Evolutionary conservation across 306 rosid species (phyloP), one percentile per base, ranked within the genome.

Genomic region (Calophaca sinica): DNA sequence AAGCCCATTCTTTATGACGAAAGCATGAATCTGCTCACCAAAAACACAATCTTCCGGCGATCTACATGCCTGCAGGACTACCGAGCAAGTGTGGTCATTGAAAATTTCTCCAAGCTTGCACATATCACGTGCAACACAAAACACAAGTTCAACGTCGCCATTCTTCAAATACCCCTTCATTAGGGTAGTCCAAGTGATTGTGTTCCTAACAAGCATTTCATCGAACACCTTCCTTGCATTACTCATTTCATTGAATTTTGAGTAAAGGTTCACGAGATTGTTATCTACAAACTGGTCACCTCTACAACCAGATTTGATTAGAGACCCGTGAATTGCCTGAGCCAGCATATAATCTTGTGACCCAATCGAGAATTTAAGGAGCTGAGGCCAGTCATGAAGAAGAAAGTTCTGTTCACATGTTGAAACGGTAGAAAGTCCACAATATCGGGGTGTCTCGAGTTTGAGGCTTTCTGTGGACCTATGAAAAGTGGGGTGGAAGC

Each of bases 81-180:
- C 89, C 0, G 84, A 78, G 85, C 87, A 87, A 42, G 89, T 85
- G 69, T 83, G 83, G 78, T 85, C 89, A 20, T 83, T 87, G 78
- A 87, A 75, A 84, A 39, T 76, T 75, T 75, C 87, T 46, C 53
- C 80, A 50, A 53, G 50, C 50, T 45, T 10, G 59, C 74, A 68
- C 89, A 87, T 83, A 28, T 87, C 78, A 60, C 68, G 54, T 1
- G 81, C 87, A 68, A 81, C 35, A 6, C 12, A 12, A 6, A 83
- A 83, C 62, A 87, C 83, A 51, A 72, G 79, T 41, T 36, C 81
- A 54, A 69, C 49, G 29, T 85, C 80, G 44, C 80, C 81, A 7
- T 36, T 76, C 58, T 67, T 74, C 53, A 71, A 79, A 70, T 83
- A 81, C 49, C 89, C 89, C 70, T 83, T 85, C 81, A 88, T 85